Evolutionary conservation across 257 asterid species (phyloP).

Genomic region (Nicotiana benthamiana): DNA sequence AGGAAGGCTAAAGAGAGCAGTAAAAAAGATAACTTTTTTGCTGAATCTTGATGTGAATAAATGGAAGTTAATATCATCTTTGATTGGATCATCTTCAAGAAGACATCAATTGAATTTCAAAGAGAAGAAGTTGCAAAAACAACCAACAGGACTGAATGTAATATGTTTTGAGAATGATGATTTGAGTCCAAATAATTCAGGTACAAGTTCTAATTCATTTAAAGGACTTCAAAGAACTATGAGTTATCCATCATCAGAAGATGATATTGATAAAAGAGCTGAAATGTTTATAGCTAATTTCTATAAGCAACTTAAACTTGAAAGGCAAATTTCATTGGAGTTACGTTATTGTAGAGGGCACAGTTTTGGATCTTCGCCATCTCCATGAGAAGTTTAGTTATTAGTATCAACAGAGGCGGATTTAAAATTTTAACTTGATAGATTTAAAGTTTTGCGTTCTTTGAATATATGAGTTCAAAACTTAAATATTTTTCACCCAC

Average conservation of each 20-base stretch:
- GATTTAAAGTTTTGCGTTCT: neutral
- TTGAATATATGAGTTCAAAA: neutral
- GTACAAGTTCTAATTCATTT: constrained; percentile 13
- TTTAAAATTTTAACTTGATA: neutral
- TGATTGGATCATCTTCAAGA: constrained; percentile 40
- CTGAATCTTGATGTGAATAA: constrained; percentile 38
- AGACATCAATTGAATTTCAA: constrained; percentile 55
- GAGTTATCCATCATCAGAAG: constrained; percentile 61
- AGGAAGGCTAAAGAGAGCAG: constrained; percentile 58
- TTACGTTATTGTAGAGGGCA: constrained; percentile 47
- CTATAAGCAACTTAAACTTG: constrained; percentile 51
- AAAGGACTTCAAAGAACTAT: constrained; percentile 43
- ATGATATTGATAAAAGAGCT: constrained; percentile 81
- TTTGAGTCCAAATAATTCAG: constrained; percentile 4
- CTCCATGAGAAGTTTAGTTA: constrained; percentile 28
- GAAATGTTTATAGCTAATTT: constrained; percentile 80
- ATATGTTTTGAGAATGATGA: constrained; percentile 1
- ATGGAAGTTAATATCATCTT: constrained; percentile 47
- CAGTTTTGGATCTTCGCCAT: constrained; percentile 40
- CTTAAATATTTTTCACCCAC: too few relatives aligned
- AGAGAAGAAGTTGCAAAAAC: constrained; percentile 17
- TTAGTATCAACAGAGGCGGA: neutral
- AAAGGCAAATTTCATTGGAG: constrained; percentile 78
- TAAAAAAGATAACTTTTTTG: constrained; percentile 62
- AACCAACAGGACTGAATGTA: constrained; percentile 37